These are phyloP conservation scores for Cicer bijugum DNA, from an alignment of 306 rosid genomes.

Conservation along the genomic window DNA sequence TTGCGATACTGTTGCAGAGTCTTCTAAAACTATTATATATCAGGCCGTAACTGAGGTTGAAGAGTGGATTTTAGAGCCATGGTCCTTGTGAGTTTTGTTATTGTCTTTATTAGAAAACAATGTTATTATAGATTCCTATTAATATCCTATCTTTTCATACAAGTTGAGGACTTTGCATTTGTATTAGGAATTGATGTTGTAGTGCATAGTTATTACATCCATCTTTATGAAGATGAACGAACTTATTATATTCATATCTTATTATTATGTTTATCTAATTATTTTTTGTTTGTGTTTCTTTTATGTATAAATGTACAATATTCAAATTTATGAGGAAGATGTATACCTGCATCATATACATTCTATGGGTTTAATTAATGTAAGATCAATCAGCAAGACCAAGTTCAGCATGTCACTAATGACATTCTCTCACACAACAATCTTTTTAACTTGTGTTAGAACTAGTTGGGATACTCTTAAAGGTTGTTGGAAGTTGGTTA, in stretches of 20 bases:
- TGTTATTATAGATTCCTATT: slow-evolving; percentile 26
- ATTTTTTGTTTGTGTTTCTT: neutral
- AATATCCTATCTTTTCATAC: slow-evolving; percentile 28
- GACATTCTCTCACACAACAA: no score
- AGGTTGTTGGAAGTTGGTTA: no score
- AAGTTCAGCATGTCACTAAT: no score
- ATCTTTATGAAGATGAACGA: slow-evolving; percentile 10
- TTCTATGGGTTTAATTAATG: no score
- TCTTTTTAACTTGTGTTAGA: no score
- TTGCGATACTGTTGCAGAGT: no score
- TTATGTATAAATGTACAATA: neutral
- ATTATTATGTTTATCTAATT: neutral
- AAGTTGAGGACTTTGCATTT: slow-evolving; percentile 29
- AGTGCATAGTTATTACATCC: slow-evolving; percentile 14
- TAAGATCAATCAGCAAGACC: no score
- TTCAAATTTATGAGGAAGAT: slow-evolving; percentile 2
- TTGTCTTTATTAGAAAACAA: slow-evolving; percentile 7
- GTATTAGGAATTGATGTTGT: neutral
- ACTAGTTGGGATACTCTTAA: no score
- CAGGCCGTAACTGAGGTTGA: no score
- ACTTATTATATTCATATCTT: neutral
- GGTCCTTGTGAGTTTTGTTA: slow-evolving; percentile 19
- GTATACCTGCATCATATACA: neutral
- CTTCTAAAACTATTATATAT: no score
- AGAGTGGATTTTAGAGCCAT: neutral